Evolutionary conservation across 2,329 filamentous ascomycete species (phyloP).

Genomic region (Aspergillus tamarii): DNA sequence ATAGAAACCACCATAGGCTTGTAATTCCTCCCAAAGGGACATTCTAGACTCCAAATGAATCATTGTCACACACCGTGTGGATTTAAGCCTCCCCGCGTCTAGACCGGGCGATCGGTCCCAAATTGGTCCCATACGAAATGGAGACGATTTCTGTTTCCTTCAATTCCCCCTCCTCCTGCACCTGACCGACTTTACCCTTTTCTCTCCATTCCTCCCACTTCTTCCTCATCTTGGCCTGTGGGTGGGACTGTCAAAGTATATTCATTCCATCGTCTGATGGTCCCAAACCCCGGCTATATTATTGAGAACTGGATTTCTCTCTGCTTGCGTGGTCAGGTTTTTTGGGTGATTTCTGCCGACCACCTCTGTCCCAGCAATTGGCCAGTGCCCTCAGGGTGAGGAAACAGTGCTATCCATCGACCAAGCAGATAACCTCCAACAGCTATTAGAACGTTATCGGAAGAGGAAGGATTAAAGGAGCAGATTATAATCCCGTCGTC

Average conservation of each 20-base stretch:
- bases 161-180: constrained; percentile 2
- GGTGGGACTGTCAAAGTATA: background rate
- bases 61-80: background rate
- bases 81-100: constrained; percentile 34
- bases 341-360: constrained; percentile 5
- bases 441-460: background rate
- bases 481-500: background rate
- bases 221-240: background rate
- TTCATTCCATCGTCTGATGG: background rate
- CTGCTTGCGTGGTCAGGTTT: background rate
- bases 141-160: constrained; percentile 11
- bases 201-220: constrained; percentile 6
- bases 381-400: background rate
- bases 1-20: background rate
- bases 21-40: background rate
- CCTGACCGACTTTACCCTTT: constrained; percentile 7
- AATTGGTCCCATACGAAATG: constrained; percentile 24
- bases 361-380: constrained; percentile 9
- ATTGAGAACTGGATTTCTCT: background rate
- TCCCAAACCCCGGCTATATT: too few species aligned
- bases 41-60: background rate
- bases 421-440: background rate
- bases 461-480: background rate
- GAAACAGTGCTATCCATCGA: background rate
- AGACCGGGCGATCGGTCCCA: constrained; percentile 36